These are phyloP conservation scores for Thelonectria blattea DNA, from an alignment of 2,329 filamentous ascomycete genomes.

Conservation along the genomic window DNA sequence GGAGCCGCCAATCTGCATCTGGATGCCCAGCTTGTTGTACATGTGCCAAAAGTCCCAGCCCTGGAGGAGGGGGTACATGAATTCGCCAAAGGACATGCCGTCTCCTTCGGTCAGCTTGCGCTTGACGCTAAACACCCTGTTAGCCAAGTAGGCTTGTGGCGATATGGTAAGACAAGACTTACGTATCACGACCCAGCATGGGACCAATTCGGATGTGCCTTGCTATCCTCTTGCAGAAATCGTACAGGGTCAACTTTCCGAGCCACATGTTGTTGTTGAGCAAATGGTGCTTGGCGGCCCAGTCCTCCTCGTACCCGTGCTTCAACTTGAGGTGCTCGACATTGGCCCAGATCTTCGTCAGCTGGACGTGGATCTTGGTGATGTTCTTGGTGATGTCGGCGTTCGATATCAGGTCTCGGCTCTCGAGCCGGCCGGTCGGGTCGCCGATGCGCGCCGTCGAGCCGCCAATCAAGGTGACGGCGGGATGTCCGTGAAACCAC, in stretches of 20 bases:
- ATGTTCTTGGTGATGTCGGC: conserved; percentile 67
- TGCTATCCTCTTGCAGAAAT: conserved; percentile 78
- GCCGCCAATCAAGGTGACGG: conserved; percentile 72
- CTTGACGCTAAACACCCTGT: conserved; percentile 62
- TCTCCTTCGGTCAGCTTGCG: conserved; percentile 83
- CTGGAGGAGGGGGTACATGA: conserved; percentile 90
- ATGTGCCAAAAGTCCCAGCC: conserved; percentile 97
- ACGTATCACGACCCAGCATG: conserved; percentile 90
- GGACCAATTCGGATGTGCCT: conserved; percentile 77
- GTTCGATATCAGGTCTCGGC: conserved; percentile 60
- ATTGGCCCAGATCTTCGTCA: conserved; percentile 76
- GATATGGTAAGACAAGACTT: conserved; percentile 46
- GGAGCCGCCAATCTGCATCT: conserved; percentile 91
- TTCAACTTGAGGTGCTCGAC: conserved; percentile 70
- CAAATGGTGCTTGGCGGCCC: conserved; percentile 70
- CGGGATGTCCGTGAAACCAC: conserved; percentile 75
- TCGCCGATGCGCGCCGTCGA: conserved; percentile 82
- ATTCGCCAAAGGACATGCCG: conserved; percentile 94
- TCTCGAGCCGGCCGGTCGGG: conserved; percentile 72
- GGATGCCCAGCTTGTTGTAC: conserved; percentile 69
- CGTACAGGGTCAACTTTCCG: conserved; percentile 71
- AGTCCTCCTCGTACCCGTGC: conserved; percentile 68
- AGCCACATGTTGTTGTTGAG: conserved; percentile 88
- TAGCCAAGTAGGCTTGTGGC: conserved; percentile 26
- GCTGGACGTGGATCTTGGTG: conserved; percentile 70